These are phyloP conservation scores for Podospora pseudopauciseta DNA, from an alignment of 495 filamentous ascomycete species.

Conservation along the genomic window DNA sequence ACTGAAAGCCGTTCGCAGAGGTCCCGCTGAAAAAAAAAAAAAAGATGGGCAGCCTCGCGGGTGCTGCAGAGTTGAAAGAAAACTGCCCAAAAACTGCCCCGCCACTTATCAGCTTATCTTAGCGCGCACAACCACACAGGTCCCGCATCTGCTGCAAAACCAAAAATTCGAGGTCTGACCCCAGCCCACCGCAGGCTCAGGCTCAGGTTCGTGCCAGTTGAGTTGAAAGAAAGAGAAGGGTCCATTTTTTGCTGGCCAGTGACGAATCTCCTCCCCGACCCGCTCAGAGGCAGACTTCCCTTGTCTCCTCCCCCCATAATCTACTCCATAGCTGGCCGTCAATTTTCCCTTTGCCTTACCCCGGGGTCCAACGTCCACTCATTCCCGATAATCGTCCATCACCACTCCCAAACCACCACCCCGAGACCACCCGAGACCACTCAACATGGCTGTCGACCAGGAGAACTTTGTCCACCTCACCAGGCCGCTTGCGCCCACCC, in stretches of 20 bases:
- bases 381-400: constrained; percentile 3
- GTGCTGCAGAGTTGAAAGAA: constrained; percentile 9
- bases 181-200: neutral
- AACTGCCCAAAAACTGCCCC: neutral
- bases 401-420: constrained; percentile 19
- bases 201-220: neutral
- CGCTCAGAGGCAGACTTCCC: constrained; percentile 13
- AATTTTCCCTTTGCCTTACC: constrained; percentile 22
- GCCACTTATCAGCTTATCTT: constrained; percentile 37
- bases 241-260: constrained; percentile 10
- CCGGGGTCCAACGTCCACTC: neutral
- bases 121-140: constrained; percentile 38
- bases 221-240: constrained; percentile 18
- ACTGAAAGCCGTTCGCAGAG: neutral
- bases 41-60: neutral
- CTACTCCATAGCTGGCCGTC: constrained; percentile 17
- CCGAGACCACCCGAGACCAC: constrained; percentile 21
- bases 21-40: neutral
- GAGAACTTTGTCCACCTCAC: constrained; percentile 92
- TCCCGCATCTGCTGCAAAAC: constrained; percentile 35
- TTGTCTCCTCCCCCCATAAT: constrained; percentile 16
- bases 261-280: constrained; percentile 25
- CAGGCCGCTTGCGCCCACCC: constrained; percentile 78
- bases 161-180: constrained; percentile 35
- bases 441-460: constrained; percentile 72